Percentiles rank a stretch among this genome's conserved stretches.
These are phyloP conservation scores for Fomitopsis pulvina DNA, from an alignment of 768 basidiomycete genomes.

Conservation along the genomic window DNA sequence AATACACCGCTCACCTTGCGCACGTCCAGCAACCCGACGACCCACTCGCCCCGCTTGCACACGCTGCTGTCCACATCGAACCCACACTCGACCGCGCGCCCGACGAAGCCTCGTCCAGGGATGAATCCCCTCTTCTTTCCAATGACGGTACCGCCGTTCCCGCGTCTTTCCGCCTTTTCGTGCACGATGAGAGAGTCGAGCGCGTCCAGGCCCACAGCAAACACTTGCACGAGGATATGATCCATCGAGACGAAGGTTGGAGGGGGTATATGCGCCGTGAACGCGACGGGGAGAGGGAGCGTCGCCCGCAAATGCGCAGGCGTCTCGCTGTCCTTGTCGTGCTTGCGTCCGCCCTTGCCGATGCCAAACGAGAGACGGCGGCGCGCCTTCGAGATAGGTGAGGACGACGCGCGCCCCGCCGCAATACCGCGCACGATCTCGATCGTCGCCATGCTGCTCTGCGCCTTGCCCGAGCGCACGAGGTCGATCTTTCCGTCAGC, in stretches of 20 bases:
- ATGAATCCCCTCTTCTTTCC: slow-evolving; percentile 50
- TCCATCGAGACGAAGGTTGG: slow-evolving; percentile 64
- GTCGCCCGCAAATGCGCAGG: slow-evolving; percentile 19
- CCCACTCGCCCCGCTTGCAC: slow-evolving; percentile 77
- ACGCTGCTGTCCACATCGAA: slow-evolving; percentile 63
- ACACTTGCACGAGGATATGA: slow-evolving; percentile 80
- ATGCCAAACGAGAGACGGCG: slow-evolving; percentile 15
- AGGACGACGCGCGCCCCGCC: slow-evolving; percentile 2
- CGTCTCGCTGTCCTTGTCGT: slow-evolving; percentile 14
- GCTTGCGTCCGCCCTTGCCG: slow-evolving; percentile 1
- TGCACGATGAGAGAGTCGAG: slow-evolving; percentile 65
- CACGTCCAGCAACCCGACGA: slow-evolving; percentile 73
- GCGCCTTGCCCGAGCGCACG: slow-evolving; percentile 70
- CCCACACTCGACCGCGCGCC: slow-evolving; percentile 75
- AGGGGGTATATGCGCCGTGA: slow-evolving; percentile 39
- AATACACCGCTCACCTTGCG: slow-evolving; percentile 54
- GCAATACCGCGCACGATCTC: slow-evolving; percentile 59
- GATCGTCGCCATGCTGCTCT: slow-evolving; percentile 85
- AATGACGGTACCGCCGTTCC: slow-evolving; percentile 11
- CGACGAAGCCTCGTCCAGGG: slow-evolving; percentile 84
- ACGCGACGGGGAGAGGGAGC: slow-evolving; percentile 21
- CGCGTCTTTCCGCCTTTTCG: slow-evolving; percentile 27
- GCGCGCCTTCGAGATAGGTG: slow-evolving; percentile 4
- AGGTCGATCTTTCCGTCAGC: slow-evolving; percentile 59
- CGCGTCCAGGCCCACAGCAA: slow-evolving; percentile 79